Percentiles rank a stretch among this genome's conserved stretches.
Evolutionary conservation across 257 asterid species (phyloP).

Genomic region (Lycium barbarum): DNA sequence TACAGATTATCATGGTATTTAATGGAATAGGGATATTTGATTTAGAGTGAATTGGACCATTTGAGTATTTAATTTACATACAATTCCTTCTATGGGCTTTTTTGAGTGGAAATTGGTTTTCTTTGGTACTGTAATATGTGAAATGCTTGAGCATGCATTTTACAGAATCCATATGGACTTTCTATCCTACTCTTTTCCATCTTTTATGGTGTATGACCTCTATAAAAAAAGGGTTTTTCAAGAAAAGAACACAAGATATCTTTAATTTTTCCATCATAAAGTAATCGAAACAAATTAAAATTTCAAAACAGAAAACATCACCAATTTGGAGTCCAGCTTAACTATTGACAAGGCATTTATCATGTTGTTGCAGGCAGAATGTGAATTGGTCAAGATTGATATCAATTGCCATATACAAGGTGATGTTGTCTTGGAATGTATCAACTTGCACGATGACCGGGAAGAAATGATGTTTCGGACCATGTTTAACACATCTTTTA

Average conservation of each 20-base stretch:
- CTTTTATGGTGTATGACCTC: neutral
- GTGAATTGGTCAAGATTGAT: conserved; percentile 61
- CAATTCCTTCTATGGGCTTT: neutral
- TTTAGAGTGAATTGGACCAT: neutral
- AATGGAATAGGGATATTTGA: neutral
- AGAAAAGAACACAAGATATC: too few relatives aligned
- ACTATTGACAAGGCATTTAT: conserved; percentile 9
- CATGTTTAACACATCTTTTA: conserved; percentile 76
- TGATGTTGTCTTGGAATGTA: conserved; percentile 78
- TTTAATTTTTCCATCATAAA: too few relatives aligned
- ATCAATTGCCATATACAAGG: conserved; percentile 75
- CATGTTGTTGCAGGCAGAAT: conserved; percentile 64
- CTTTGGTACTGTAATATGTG: neutral
- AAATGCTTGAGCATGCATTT: neutral
- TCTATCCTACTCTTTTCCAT: neutral
- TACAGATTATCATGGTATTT: neutral
- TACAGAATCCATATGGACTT: neutral
- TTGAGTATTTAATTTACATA: neutral
- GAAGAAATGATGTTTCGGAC: conserved; percentile 69
- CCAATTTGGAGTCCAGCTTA: conserved; percentile 4
- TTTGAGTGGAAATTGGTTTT: neutral
- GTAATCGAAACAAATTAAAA: too few relatives aligned
- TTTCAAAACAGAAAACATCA: too few relatives aligned
- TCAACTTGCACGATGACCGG: conserved; percentile 48
- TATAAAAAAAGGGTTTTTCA: neutral